Conservation (phyloP, 352 stramenopile species). For the Globisporangium irregulare region DNA sequence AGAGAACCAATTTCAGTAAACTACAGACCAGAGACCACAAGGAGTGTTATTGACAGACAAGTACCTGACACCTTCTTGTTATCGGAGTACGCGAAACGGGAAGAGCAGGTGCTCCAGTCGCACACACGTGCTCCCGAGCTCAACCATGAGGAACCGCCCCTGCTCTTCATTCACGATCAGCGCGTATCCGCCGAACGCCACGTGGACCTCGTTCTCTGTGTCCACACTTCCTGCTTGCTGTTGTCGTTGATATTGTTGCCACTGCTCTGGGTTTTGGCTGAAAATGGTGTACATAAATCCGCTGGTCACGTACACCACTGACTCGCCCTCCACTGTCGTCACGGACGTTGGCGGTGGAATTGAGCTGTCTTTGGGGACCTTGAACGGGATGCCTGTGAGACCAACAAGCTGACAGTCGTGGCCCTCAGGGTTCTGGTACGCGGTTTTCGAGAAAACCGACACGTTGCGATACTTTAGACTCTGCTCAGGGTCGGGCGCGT, state of each 20-base stretch:
- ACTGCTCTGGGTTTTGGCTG: not conserved
- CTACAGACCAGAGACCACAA: not conserved
- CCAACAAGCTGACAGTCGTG: not conserved
- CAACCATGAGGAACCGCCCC: conserved; percentile 13
- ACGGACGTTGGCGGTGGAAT: not conserved
- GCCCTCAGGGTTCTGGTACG: conserved; percentile 2
- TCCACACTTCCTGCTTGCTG: not conserved
- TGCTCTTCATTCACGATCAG: conserved; percentile 9
- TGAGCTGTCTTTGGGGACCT: not conserved
- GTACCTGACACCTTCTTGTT: not conserved
- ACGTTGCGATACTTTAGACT: conserved; percentile 7
- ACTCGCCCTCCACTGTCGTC: conserved; percentile 2
- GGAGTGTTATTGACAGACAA: not conserved
- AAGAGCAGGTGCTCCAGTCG: conserved; percentile 9
- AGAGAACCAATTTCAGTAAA: not conserved
- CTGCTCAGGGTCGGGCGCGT: conserved; percentile 3
- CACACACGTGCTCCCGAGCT: conserved; percentile 5
- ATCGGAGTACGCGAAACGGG: conserved; percentile 5
- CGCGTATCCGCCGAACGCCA: conserved; percentile 7
- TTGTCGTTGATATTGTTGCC: not conserved
- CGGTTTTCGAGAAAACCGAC: conserved; percentile 1
- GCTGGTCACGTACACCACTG: conserved; percentile 10
- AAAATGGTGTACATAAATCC: conserved; percentile 4
- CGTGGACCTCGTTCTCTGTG: conserved; percentile 1
- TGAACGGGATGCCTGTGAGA: conserved; percentile 1